Evolutionary conservation across 257 asterid species (phyloP).

Genomic region (Ligustrum vulgare): DNA sequence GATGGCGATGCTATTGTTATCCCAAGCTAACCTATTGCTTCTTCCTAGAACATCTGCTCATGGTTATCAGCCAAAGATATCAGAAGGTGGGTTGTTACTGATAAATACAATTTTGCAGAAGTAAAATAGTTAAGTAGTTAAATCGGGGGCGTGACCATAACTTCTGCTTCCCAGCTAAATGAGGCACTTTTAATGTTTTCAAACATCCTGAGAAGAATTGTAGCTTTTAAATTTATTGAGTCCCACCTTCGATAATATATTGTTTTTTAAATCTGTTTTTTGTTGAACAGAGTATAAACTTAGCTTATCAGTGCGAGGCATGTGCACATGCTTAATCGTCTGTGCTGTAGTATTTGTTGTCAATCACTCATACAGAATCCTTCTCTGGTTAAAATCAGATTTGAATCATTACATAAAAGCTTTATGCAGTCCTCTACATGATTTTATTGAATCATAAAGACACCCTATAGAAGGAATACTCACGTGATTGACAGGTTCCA

Average conservation of each 20-base stretch:
- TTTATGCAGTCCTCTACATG: background rate
- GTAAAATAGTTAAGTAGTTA: slow-evolving; percentile 7
- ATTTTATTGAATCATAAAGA: background rate
- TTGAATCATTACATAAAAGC: background rate
- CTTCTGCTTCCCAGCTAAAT: too few relatives aligned
- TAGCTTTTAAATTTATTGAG: background rate
- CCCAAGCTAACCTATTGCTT: slow-evolving; percentile 83
- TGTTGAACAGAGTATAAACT: background rate
- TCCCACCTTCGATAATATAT: background rate
- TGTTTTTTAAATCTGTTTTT: background rate
- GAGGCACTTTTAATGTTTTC: too few relatives aligned
- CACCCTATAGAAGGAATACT: background rate
- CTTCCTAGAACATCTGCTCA: slow-evolving; percentile 86
- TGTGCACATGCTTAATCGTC: background rate
- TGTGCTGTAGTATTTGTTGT: background rate
- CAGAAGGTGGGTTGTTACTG: slow-evolving; percentile 70
- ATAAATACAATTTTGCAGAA: slow-evolving; percentile 4
- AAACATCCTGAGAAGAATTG: background rate
- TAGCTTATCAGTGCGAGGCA: background rate
- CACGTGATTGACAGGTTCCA: background rate
- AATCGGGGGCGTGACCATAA: background rate
- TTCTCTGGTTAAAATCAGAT: background rate
- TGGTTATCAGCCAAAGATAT: slow-evolving; percentile 85
- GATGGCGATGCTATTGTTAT: slow-evolving; percentile 83
- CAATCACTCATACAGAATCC: background rate